Conservation (phyloP, 495 filamentous ascomycete genomes). For the Aspergillus cavernicola region DNA sequence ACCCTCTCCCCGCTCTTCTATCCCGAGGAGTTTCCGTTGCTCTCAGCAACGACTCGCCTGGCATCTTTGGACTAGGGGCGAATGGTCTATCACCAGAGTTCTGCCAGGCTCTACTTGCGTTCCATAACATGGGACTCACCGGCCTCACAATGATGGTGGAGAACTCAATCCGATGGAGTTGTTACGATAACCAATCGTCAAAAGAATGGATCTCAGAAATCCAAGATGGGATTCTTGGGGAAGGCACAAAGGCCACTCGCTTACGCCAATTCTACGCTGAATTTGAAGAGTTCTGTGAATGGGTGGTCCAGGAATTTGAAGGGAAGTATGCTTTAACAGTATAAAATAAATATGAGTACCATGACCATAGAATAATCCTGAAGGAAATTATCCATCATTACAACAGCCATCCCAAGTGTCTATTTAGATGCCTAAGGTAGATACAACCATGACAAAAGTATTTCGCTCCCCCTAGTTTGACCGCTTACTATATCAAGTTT, state of each 20-base stretch:
- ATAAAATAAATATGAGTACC: no score
- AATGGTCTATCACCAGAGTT: constrained; percentile 84
- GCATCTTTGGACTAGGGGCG: constrained; percentile 70
- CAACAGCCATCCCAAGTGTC: no score
- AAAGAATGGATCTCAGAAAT: constrained; percentile 70
- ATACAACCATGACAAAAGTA: no score
- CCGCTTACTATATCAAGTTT: no score
- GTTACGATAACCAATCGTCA: constrained; percentile 70
- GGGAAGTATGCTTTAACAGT: neutral
- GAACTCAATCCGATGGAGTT: constrained; percentile 87
- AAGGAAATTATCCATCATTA: no score
- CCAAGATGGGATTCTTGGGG: constrained; percentile 68
- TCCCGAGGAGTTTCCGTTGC: constrained; percentile 66
- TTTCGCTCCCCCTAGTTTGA: no score
- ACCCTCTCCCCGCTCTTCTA: constrained; percentile 79
- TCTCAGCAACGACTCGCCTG: constrained; percentile 84
- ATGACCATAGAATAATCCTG: no score
- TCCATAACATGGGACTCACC: constrained; percentile 73
- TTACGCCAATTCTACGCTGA: constrained; percentile 72
- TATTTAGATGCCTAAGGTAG: no score
- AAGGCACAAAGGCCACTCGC: constrained; percentile 64
- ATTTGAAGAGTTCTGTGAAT: constrained; percentile 90
- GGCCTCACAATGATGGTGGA: constrained; percentile 77
- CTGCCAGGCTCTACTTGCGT: constrained; percentile 85
- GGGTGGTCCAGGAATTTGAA: constrained; percentile 77